Evolutionary conservation across 768 basidiomycete genomes (phyloP), one percentile per base, ranked within the genome.

Genomic region (Suillus tomentosus): DNA sequence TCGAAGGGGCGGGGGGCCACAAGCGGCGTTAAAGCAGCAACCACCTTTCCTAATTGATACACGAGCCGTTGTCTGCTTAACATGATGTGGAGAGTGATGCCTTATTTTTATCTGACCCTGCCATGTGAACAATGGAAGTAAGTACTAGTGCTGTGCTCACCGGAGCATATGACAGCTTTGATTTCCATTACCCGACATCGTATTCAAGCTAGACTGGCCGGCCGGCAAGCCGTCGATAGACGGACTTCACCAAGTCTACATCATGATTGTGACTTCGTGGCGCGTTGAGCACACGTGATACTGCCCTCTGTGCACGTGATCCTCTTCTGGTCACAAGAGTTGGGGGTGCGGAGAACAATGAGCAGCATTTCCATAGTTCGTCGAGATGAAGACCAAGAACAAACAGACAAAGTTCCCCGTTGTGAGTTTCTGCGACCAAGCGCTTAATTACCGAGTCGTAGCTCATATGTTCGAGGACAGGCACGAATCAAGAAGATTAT

Each of bases 401-500:
- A 95, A 94, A 76, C 87, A 91, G 64, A 94, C 94, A 11, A 92
- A 94, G 69, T 96, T 96, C 71, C 94, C 94, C 9, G 92, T 95
- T 64, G 94, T 94, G 76, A 76, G 92, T 77, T 61, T 64, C 54
- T 10, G 17, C 56, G 24, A 56, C 37, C 36, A 22, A 55, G 31
- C 51, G 36, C 24, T 36, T 37, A 17, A 27, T 24, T 24, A 51
- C 27, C 36, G 34, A 50, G 24, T 40, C 19, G 36, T 37, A 19
- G 36, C 69, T 72, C 53, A 73, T 48, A 34, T 40, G 13, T 31
- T 11, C 54, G 6, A 19, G 39, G 54, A 27, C 40, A 96, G 95
- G 96, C 96, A 4, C 90, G 96, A 53, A 99, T 99, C 80, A 99
- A 98, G 84, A 93, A 94, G 81, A 97, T 98, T 62, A 99, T 99